A percentile compares a stretch with the other conserved stretches of the same genome.
Evolutionary conservation across 2,329 filamentous ascomycete species (phyloP).

Genomic region (Myriangium duriaei): DNA sequence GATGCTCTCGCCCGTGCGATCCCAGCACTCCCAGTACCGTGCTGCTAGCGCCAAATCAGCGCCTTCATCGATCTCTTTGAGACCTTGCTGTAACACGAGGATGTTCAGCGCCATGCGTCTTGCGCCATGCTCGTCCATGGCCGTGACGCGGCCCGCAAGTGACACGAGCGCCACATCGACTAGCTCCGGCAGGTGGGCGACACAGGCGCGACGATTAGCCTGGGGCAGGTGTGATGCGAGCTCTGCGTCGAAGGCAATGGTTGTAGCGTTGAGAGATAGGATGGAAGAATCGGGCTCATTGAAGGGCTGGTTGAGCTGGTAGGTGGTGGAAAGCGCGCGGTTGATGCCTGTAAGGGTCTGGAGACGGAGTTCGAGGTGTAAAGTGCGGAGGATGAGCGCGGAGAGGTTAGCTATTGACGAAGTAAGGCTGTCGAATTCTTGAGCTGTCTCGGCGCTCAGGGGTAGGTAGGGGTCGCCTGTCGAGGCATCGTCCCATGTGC

Average conservation of each 20-base stretch:
- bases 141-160: constrained; percentile 57
- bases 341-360: constrained; percentile 70
- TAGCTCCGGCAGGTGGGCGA: constrained; percentile 61
- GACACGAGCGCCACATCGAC: constrained; percentile 66
- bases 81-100: constrained; percentile 86
- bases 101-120: constrained; percentile 89
- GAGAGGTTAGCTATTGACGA: constrained; percentile 72
- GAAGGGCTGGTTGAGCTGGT: constrained; percentile 55
- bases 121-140: constrained; percentile 75
- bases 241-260: constrained; percentile 81
- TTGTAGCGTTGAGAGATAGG: constrained; percentile 67
- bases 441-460: constrained; percentile 71
- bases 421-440: constrained; percentile 79
- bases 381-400: constrained; percentile 63
- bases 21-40: constrained; percentile 58
- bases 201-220: constrained; percentile 58
- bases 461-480: constrained; percentile 56
- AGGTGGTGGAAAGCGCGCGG: constrained; percentile 35
- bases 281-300: constrained; percentile 69
- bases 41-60: constrained; percentile 52
- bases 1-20: constrained; percentile 39
- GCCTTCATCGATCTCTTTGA: constrained; percentile 76
- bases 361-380: constrained; percentile 81
- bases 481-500: constrained; percentile 74
- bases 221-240: constrained; percentile 59